phyloP scores from a whole-genome alignment of 2,329 filamentous ascomycete genomes.

The Colletotrichum viniferum region DNA sequence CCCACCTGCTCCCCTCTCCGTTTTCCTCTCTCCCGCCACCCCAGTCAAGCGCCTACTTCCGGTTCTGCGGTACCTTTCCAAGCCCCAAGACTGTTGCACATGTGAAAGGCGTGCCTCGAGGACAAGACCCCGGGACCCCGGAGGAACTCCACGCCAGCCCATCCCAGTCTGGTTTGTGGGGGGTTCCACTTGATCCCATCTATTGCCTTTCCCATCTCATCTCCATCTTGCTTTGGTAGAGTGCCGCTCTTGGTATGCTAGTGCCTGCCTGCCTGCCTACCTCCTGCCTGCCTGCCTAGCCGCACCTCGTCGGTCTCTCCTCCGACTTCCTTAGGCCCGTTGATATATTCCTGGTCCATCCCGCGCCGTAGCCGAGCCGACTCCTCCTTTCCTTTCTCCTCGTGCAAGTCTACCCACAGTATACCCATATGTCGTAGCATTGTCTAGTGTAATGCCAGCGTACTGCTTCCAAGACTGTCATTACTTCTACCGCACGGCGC shows the following conservation, averaged over 20 bases:
- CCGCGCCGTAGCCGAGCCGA: neutral
- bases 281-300: neutral
- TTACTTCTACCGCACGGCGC: slow-evolving; percentile 89
- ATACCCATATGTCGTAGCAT: slow-evolving; percentile 10
- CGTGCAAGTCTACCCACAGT: neutral
- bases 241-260: neutral
- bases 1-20: neutral
- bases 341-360: slow-evolving; percentile 13
- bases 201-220: slow-evolving; percentile 11
- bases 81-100: slow-evolving; percentile 6
- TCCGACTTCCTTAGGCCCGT: slow-evolving; percentile 19
- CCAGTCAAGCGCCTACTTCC: slow-evolving; percentile 16
- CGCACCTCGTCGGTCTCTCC: neutral
- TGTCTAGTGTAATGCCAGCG: slow-evolving; percentile 71
- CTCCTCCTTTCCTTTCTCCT: neutral
- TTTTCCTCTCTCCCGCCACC: slow-evolving; percentile 7
- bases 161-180: slow-evolving; percentile 10
- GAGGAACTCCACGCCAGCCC: neutral
- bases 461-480: slow-evolving; percentile 88
- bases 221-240: neutral
- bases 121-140: slow-evolving; percentile 5
- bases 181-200: slow-evolving; percentile 23
- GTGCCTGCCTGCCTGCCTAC: neutral
- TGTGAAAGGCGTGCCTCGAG: slow-evolving; percentile 13
- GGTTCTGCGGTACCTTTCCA: neutral